Conservation (phyloP, 2,329 filamentous ascomycete genomes). For the Ophiostoma novo-ulmi region DNA sequence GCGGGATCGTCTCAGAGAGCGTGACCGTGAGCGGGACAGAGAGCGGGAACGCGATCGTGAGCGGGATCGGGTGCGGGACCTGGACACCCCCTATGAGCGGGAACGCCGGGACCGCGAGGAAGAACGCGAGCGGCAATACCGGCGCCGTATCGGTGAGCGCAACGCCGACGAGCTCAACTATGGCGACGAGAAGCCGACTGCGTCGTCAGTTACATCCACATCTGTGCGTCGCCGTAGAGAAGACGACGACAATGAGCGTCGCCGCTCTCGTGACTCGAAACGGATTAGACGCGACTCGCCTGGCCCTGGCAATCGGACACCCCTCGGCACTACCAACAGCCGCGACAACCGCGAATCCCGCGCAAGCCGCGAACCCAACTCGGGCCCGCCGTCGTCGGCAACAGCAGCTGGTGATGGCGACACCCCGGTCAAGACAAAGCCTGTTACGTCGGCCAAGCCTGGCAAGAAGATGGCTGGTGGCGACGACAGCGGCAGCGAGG, state of each 20-base stretch:
- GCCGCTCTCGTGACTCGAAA: conserved; percentile 64
- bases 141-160: conserved; percentile 67
- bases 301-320: conserved; percentile 32
- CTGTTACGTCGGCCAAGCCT: neutral
- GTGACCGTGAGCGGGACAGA: conserved; percentile 42
- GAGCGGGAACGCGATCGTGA: conserved; percentile 35
- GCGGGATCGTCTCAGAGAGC: conserved; percentile 34
- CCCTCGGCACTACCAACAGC: conserved; percentile 31
- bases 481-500: conserved; percentile 40
- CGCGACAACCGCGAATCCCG: neutral
- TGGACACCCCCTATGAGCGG: conserved; percentile 56
- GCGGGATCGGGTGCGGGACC: conserved; percentile 53
- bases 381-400: conserved; percentile 34
- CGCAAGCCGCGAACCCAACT: conserved; percentile 33
- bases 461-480: conserved; percentile 31
- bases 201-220: neutral
- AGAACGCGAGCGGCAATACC: conserved; percentile 82
- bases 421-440: conserved; percentile 36
- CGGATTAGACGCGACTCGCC: conserved; percentile 13
- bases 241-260: conserved; percentile 63
- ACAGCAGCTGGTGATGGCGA: conserved; percentile 32
- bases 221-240: conserved; percentile 68
- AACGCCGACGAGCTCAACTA: conserved; percentile 82
- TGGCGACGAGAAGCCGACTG: conserved; percentile 62
- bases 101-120: conserved; percentile 61